Evolutionary conservation across 192 early-diverging fungal species (phyloP).

Genomic region (Phycomyces blakesleeanus): DNA sequence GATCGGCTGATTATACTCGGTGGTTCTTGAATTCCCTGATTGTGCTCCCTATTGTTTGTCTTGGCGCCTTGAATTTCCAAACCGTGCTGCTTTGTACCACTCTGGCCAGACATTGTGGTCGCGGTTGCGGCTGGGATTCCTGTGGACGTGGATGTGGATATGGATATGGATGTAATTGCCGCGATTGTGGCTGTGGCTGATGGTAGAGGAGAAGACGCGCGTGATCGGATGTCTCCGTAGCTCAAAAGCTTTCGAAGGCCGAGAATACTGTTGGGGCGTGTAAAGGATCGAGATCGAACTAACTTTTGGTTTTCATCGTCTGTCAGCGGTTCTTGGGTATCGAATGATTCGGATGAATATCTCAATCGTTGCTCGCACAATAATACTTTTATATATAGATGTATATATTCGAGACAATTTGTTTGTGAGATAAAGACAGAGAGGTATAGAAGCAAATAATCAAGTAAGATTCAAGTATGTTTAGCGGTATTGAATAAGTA

Average conservation of each 20-base stretch:
- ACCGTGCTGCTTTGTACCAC: too few relatives aligned
- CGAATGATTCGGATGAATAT: constrained; percentile 4
- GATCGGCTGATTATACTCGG: background rate
- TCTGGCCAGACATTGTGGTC: too few relatives aligned
- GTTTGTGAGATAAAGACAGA: too few relatives aligned
- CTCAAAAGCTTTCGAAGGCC: constrained; percentile 22
- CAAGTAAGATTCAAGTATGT: too few relatives aligned
- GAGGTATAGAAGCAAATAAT: background rate
- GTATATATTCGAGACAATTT: too few relatives aligned
- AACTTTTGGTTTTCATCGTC: background rate
- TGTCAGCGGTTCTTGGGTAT: background rate
- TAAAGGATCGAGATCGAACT: constrained; percentile 10
- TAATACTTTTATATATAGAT: too few relatives aligned
- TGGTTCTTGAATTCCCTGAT: background rate
- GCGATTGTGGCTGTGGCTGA: background rate
- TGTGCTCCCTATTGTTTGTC: background rate
- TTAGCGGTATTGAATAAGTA: too few relatives aligned
- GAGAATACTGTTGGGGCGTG: constrained; percentile 8
- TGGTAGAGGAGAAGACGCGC: background rate
- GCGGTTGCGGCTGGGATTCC: too few relatives aligned
- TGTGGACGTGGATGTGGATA: too few relatives aligned
- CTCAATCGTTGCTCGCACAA: constrained; percentile 12
- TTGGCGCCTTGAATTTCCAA: too few relatives aligned
- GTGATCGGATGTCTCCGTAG: constrained; percentile 1
- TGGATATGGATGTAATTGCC: too few relatives aligned